phyloP scores from a whole-genome alignment of 345 rosid species.

The Geranium brycei region DNA sequence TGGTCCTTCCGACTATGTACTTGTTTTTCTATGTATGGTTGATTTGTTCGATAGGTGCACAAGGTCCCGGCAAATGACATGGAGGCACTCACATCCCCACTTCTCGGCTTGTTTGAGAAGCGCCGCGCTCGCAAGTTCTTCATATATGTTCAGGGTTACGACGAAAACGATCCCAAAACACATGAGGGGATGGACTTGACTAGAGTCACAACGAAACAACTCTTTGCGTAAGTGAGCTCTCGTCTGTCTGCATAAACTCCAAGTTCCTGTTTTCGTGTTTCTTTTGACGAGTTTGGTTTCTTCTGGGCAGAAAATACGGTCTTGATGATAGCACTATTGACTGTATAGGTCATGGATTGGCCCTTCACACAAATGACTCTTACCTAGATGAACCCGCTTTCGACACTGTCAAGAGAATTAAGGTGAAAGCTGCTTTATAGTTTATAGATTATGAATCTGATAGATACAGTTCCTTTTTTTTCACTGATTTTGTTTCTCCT shows the following conservation, averaged over 20 bases:
- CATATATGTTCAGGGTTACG: slow-evolving; percentile 71
- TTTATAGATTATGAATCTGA: too few relatives aligned
- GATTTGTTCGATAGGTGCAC: slow-evolving; percentile 45
- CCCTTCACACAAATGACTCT: slow-evolving; percentile 75
- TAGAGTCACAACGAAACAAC: slow-evolving; percentile 58
- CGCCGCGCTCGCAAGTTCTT: slow-evolving; percentile 92
- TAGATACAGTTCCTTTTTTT: not conserved
- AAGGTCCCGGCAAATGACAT: slow-evolving; percentile 93
- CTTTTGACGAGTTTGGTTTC: too few relatives aligned
- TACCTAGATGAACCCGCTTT: slow-evolving; percentile 76
- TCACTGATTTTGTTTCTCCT: not conserved
- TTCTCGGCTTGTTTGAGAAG: slow-evolving; percentile 96
- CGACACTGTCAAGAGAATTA: slow-evolving; percentile 91
- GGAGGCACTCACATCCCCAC: slow-evolving; percentile 92
- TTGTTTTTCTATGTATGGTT: not conserved
- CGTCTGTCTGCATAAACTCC: not conserved
- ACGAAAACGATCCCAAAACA: slow-evolving; percentile 72
- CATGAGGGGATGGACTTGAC: slow-evolving; percentile 93
- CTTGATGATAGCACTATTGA: slow-evolving; percentile 76
- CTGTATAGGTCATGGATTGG: slow-evolving; percentile 93
- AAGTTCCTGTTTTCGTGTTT: too few relatives aligned
- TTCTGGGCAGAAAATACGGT: slow-evolving; percentile 60
- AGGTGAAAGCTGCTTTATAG: slow-evolving; percentile 30
- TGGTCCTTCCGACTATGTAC: not conserved
- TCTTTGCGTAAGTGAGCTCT: slow-evolving; percentile 56